Evolutionary conservation across 305 asterid species (phyloP), one percentile per base, ranked within the genome.

Genomic region (Fraxinus velutina): DNA sequence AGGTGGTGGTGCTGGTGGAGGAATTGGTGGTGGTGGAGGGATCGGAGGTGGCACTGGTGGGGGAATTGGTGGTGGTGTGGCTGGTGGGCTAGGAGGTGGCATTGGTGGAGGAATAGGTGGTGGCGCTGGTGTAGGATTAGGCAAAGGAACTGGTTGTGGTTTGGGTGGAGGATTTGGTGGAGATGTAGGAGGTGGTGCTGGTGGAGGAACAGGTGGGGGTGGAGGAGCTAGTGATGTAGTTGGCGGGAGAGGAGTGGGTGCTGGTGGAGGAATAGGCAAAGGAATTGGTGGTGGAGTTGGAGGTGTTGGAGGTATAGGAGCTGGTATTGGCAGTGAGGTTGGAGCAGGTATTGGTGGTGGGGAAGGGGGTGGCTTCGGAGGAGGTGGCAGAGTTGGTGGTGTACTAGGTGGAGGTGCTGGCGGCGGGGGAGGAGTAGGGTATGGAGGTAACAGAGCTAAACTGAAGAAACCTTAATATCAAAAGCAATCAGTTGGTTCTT

Each of bases 221-320:
- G 30, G 30, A 27, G 30, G 30, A 27, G 30, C 30, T 27, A 27
- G 30, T 27, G 30, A 27, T 27, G 30, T 27, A 27, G 30, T 27
- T 27, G 30, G 30, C 30, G 30, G 30, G 30, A 27, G 30, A 27
- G 30, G 30, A 27, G 30, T 2, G 30, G 30, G 30, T 27, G 30
- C 30, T 27, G 30, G 30, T 27, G 30, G 30, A 27, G 0, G 83
- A 19, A 57, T 57, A 57, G 68, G 68, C 12, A 10, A 10, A 42
- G 79, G 27, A 76, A 21, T 7, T 21, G 87, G 86, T 0, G 83
- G 80, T 0, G 88, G 87, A 5, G 6, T 27, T 2, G 87, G 87
- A 1, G 30, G 30, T 27, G 30, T 27, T 27, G 0, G 30, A 0
- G 81, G 79, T 1, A n/a, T 24, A 0, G 81, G 79, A 1, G 88